These are phyloP conservation scores for Candida dubliniensis DNA, from an alignment of 1,139 yeast species.

Conservation along the genomic window DNA sequence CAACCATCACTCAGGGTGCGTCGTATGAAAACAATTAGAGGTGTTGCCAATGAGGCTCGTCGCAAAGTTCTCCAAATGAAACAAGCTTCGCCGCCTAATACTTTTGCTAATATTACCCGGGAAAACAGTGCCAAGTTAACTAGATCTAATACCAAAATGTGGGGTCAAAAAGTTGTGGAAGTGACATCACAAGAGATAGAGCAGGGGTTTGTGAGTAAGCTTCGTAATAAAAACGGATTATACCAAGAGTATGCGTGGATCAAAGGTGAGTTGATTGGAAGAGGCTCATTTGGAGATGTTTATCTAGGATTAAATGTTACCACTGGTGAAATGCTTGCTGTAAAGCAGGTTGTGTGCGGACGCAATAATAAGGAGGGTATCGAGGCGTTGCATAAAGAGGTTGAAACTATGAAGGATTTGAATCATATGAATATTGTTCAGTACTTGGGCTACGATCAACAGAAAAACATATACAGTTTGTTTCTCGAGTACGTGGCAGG, in stretches of 20 bases:
- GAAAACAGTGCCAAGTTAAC: conserved; percentile 34
- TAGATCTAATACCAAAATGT: conserved; percentile 87
- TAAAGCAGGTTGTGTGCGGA: conserved; percentile 72
- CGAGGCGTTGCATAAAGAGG: conserved; percentile 86
- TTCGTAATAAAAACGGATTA: conserved; percentile 60
- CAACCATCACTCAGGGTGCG: conserved; percentile 33
- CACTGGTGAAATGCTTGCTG: conserved; percentile 98
- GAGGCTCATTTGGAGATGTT: conserved; percentile 97
- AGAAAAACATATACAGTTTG: conserved; percentile 72
- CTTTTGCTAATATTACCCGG: conserved; percentile 12
- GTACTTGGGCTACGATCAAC: conserved; percentile 87
- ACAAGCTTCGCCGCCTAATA: conserved; percentile 15
- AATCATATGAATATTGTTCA: conserved; percentile 95
- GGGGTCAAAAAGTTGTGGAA: conserved; percentile 95
- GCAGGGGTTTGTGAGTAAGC: conserved; percentile 55
- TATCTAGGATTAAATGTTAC: conserved; percentile 91
- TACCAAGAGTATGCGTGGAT: conserved; percentile 94
- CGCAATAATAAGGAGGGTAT: conserved; percentile 51
- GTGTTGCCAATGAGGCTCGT: conserved; percentile 88
- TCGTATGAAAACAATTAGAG: conserved; percentile 80
- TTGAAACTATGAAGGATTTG: conserved; percentile 88
- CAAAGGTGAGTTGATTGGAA: conserved; percentile 93
- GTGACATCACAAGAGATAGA: conserved; percentile 75
- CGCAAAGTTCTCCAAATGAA: conserved; percentile 48
- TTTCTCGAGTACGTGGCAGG: conserved; percentile 97